Evolutionary conservation across 352 stramenopile genomes (phyloP).

Genomic region (Pythium sp.): DNA sequence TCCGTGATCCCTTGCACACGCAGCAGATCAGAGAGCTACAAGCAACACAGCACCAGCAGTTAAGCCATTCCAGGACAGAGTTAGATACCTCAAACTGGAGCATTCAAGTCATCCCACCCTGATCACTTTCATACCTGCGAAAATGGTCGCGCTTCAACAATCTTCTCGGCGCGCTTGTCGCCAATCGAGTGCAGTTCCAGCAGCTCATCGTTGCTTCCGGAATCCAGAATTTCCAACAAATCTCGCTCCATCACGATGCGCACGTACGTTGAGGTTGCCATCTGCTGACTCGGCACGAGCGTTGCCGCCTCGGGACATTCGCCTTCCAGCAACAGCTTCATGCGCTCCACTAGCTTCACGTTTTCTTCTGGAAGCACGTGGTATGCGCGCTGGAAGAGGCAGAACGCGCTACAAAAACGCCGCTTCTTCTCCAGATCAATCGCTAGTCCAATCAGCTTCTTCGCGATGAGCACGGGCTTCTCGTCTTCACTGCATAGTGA

Average conservation of each 20-base stretch:
- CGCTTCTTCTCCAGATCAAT: conserved; percentile 49
- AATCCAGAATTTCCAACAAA: conserved; percentile 47
- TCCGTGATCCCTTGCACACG: conserved; percentile 40
- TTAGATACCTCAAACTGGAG: not conserved
- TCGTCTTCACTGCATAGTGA: conserved; percentile 19
- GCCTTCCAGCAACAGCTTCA: conserved; percentile 31
- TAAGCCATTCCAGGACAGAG: not conserved
- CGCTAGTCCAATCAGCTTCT: conserved; percentile 53
- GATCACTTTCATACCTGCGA: conserved; percentile 23
- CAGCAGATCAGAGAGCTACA: conserved; percentile 42
- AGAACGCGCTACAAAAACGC: conserved; percentile 32
- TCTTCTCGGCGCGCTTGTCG: conserved; percentile 44
- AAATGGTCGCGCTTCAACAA: conserved; percentile 42
- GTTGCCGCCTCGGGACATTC: conserved; percentile 21
- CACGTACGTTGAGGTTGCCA: conserved; percentile 35
- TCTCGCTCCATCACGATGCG: conserved; percentile 45
- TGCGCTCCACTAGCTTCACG: conserved; percentile 42
- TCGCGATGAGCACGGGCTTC: conserved; percentile 38
- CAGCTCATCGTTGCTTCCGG: conserved; percentile 37
- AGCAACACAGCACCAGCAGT: not conserved
- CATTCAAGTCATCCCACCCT: too few species aligned
- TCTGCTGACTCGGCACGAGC: conserved; percentile 35
- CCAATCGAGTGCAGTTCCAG: conserved; percentile 48
- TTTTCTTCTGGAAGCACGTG: conserved; percentile 47
- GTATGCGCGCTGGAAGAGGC: conserved; percentile 54